These are phyloP conservation scores for Aspergillus sp. DNA, from an alignment of 2,329 filamentous ascomycete species.

Conservation along the genomic window DNA sequence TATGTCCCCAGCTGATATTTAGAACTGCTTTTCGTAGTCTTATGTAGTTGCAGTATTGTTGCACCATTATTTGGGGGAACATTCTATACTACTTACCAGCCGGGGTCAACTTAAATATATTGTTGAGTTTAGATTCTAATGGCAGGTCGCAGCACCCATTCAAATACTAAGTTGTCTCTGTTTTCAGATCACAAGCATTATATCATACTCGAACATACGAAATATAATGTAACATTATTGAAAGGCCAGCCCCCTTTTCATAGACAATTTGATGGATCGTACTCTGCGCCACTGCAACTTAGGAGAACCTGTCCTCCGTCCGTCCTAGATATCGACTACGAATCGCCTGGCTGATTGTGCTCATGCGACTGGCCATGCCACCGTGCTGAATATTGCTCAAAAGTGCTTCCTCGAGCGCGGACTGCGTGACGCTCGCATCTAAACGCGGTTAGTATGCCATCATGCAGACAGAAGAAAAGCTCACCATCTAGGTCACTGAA, in stretches of 20 bases:
- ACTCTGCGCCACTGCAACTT: neutral
- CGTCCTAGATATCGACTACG: slow-evolving; percentile 52
- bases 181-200: no score
- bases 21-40: no score
- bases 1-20: no score
- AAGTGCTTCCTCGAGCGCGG: slow-evolving; percentile 64
- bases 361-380: slow-evolving; percentile 52
- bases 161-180: no score
- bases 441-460: slow-evolving; percentile 2
- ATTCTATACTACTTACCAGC: no score
- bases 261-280: neutral
- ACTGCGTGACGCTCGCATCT: slow-evolving; percentile 66
- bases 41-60: no score
- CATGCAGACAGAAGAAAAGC: slow-evolving; percentile 5
- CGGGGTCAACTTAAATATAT: no score
- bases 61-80: no score
- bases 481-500: slow-evolving; percentile 66
- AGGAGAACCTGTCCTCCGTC: neutral
- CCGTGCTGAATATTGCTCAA: slow-evolving; percentile 63
- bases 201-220: no score
- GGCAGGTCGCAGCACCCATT: no score
- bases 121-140: no score
- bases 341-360: slow-evolving; percentile 55
- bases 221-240: no score
- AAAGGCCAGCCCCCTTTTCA: neutral